A percentile compares a stretch with the other conserved stretches of the same genome.
Conservation (phyloP, 352 stramenopile genomes). For the Aphanomyces invadans region DNA sequence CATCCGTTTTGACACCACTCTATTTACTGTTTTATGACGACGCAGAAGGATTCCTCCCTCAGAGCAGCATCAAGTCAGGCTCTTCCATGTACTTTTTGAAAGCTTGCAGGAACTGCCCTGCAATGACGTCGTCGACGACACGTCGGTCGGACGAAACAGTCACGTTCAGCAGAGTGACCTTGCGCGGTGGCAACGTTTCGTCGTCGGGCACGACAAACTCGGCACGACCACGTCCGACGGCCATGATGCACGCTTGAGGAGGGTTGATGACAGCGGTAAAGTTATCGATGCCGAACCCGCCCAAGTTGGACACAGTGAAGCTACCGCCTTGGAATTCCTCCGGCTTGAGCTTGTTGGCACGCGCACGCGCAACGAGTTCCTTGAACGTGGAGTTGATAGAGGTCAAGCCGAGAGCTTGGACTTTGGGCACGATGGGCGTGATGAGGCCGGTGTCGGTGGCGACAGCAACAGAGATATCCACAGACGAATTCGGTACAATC, state of each 20-base stretch:
- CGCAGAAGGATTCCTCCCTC: no score
- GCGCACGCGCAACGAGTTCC: slow-evolving; percentile 94
- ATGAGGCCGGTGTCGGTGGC: slow-evolving; percentile 96
- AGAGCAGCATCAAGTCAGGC: slow-evolving; percentile 88
- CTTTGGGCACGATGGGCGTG: slow-evolving; percentile 95
- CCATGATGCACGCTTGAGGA: slow-evolving; percentile 97
- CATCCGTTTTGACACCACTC: no score
- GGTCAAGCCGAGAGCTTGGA: slow-evolving; percentile 90
- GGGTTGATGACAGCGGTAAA: slow-evolving; percentile 99
- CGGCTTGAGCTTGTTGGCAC: slow-evolving; percentile 95
- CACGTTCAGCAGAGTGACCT: slow-evolving; percentile 93
- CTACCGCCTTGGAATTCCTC: slow-evolving; percentile 99
- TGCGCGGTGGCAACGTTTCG: slow-evolving; percentile 50
- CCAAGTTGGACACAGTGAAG: slow-evolving; percentile 99
- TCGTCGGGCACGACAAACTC: slow-evolving; percentile 61
- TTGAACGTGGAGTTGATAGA: slow-evolving; percentile 94
- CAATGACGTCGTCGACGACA: slow-evolving; percentile 96
- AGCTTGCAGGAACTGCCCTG: slow-evolving; percentile 91
- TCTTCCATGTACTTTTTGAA: slow-evolving; percentile 97
- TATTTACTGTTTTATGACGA: no score
- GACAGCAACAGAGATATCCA: slow-evolving; percentile 98
- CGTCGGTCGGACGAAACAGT: slow-evolving; percentile 95
- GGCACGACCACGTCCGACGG: slow-evolving; percentile 90
- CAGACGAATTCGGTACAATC: slow-evolving; percentile 76
- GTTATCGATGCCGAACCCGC: slow-evolving; percentile 95